Evolutionary conservation across 2,329 filamentous ascomycete genomes (phyloP).

Genomic region (Trichoderma sp.): DNA sequence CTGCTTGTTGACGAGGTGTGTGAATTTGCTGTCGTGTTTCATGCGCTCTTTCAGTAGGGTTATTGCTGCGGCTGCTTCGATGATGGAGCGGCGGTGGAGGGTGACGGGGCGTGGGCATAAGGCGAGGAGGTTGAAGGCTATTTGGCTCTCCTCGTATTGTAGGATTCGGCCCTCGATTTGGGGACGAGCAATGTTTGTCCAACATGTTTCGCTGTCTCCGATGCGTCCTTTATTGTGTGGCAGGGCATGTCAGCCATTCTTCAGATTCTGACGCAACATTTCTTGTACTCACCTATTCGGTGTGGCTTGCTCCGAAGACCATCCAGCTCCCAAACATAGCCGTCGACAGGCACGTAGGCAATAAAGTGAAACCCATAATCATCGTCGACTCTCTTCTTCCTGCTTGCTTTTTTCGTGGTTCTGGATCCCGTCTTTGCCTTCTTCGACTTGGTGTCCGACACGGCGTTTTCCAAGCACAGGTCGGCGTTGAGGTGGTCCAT

Average conservation of each 20-base stretch:
- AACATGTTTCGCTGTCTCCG: conserved; percentile 47
- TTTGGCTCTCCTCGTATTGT: conserved; percentile 63
- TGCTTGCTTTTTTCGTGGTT: conserved; percentile 44
- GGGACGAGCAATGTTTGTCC: conserved; percentile 66
- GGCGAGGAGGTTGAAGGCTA: conserved; percentile 78
- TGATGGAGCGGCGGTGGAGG: conserved; percentile 51
- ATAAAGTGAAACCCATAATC: conserved; percentile 84
- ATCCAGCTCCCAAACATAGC: conserved; percentile 83
- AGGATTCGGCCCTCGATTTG: conserved; percentile 70
- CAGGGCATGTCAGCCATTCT: neutral
- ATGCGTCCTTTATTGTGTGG: conserved; percentile 31
- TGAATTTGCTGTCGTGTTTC: conserved; percentile 32
- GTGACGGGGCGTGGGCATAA: conserved; percentile 68
- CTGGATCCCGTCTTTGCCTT: conserved; percentile 39
- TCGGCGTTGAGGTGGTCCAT: conserved; percentile 77
- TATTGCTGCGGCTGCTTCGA: conserved; percentile 46
- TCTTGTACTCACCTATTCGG: conserved; percentile 38
- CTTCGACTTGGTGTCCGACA: conserved; percentile 43
- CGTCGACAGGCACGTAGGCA: conserved; percentile 78
- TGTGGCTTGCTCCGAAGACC: conserved; percentile 73
- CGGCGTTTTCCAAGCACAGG: conserved; percentile 63
- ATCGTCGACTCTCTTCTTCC: conserved; percentile 48
- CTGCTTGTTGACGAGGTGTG: conserved; percentile 33
- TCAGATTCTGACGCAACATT: neutral
- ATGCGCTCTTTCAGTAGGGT: conserved; percentile 43